phyloP scores from a whole-genome alignment of 2,329 filamentous ascomycete genomes.

The Alternaria gaisen region DNA sequence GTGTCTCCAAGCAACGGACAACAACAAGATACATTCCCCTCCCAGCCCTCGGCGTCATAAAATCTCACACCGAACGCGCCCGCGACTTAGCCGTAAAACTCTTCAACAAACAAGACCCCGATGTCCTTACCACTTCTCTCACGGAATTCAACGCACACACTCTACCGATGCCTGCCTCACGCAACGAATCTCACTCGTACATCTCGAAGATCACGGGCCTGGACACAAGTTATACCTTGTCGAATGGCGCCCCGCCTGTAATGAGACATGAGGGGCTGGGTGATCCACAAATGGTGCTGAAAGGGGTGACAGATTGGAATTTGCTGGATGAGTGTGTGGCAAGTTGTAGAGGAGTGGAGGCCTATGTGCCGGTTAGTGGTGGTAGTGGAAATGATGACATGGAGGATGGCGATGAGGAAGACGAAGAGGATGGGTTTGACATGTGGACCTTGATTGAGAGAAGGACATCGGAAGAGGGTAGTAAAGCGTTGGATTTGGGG shows the following conservation, averaged over 20 bases:
- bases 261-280: constrained; percentile 17
- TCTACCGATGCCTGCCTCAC: background rate
- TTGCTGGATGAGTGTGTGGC: constrained; percentile 33
- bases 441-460: constrained; percentile 25
- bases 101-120: background rate
- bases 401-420: constrained; percentile 10
- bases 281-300: constrained; percentile 16
- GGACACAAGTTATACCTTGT: constrained; percentile 12
- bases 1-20: too few species aligned
- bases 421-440: constrained; percentile 26
- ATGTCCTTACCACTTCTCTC: background rate
- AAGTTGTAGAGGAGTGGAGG: constrained; percentile 14
- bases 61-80: constrained; percentile 29
- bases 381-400: background rate
- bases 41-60: constrained; percentile 35
- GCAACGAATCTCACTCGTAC: background rate
- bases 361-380: constrained; percentile 22
- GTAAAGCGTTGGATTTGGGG: constrained; percentile 3
- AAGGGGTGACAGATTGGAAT: constrained; percentile 5
- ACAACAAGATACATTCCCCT: constrained; percentile 32
- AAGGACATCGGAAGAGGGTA: background rate
- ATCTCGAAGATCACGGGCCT: background rate
- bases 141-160: constrained; percentile 4
- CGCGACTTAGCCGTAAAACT: constrained; percentile 3
- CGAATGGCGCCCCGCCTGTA: constrained; percentile 26